phyloP scores from a whole-genome alignment of 2,329 filamentous ascomycete genomes.

The Aspergillus ochraceus region DNA sequence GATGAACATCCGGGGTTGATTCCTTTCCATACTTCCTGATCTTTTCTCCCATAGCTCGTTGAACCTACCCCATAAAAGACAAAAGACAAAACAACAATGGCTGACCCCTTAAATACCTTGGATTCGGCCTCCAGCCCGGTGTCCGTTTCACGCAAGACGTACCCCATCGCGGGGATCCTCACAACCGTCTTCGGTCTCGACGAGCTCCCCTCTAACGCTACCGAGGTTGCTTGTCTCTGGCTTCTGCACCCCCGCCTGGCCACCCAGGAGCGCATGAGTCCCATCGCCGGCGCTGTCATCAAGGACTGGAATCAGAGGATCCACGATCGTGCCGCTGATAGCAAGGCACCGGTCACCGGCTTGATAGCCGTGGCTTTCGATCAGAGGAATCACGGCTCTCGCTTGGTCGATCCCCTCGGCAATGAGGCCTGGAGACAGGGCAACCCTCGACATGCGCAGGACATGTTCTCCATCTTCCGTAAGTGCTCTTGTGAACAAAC shows the following conservation, averaged over 20 bases:
- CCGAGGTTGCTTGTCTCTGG: slow-evolving; percentile 77
- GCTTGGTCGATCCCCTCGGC: slow-evolving; percentile 64
- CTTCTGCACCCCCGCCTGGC: slow-evolving; percentile 79
- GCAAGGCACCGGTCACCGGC: slow-evolving; percentile 47
- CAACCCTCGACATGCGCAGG: slow-evolving; percentile 79
- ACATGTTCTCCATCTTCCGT: slow-evolving; percentile 82
- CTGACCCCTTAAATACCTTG: slow-evolving; percentile 37
- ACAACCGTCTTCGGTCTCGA: slow-evolving; percentile 78
- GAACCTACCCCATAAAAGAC: background rate
- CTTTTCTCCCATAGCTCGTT: background rate
- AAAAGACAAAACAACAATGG: slow-evolving; percentile 24
- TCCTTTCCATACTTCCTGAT: background rate
- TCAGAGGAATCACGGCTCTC: slow-evolving; percentile 85
- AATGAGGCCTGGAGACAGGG: slow-evolving; percentile 80
- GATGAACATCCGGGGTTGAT: too few relatives aligned
- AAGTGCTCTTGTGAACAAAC: slow-evolving; percentile 34
- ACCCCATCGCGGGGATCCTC: slow-evolving; percentile 75
- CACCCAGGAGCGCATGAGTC: slow-evolving; percentile 71
- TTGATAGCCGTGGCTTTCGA: slow-evolving; percentile 85
- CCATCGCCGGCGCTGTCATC: slow-evolving; percentile 69
- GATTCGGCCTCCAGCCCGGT: slow-evolving; percentile 27
- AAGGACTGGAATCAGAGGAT: slow-evolving; percentile 62
- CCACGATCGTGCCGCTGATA: slow-evolving; percentile 28
- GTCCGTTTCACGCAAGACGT: slow-evolving; percentile 62
- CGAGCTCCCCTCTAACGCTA: slow-evolving; percentile 62